Percentiles rank a stretch among this genome's conserved stretches.
phyloP scores from a whole-genome alignment of 2,329 filamentous ascomycete genomes.

The Colletotrichum brevisporum region DNA sequence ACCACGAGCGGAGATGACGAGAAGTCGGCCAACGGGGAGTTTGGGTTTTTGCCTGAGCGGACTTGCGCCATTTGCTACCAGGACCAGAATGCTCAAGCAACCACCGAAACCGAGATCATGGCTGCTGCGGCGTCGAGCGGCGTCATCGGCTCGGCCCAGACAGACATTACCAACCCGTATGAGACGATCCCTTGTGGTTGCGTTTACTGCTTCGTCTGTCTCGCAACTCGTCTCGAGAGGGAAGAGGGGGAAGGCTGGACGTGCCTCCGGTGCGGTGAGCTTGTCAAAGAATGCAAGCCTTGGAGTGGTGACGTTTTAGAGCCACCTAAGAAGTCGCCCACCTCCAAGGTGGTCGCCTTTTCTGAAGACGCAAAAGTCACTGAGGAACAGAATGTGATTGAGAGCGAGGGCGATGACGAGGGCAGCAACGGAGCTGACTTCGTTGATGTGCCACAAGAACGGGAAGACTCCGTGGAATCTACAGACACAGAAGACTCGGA shows the following conservation, averaged over 20 bases:
- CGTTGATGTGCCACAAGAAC: constrained; percentile 23
- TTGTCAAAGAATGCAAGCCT: constrained; percentile 87
- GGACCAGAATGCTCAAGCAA: constrained; percentile 83
- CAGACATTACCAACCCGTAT: constrained; percentile 97
- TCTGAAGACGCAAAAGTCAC: constrained; percentile 62
- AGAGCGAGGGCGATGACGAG: constrained; percentile 2
- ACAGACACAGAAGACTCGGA: constrained; percentile 36
- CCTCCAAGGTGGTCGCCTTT: constrained; percentile 74
- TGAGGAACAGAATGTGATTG: not conserved
- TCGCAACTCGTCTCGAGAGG: constrained; percentile 89
- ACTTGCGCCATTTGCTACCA: constrained; percentile 98
- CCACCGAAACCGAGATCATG: constrained; percentile 82
- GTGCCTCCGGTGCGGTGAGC: constrained; percentile 88
- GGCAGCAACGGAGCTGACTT: constrained; percentile 13
- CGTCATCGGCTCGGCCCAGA: constrained; percentile 88
- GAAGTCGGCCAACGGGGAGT: constrained; percentile 76
- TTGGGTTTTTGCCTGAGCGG: constrained; percentile 88
- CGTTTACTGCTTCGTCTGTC: constrained; percentile 95
- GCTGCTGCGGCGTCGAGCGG: constrained; percentile 79
- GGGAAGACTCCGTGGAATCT: constrained; percentile 18
- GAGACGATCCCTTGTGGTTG: constrained; percentile 91
- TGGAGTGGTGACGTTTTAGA: constrained; percentile 93
- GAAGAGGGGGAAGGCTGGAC: constrained; percentile 96
- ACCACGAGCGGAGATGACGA: constrained; percentile 62
- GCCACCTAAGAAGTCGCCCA: constrained; percentile 58